Evolutionary conservation across 2,329 filamentous ascomycete species (phyloP).

Genomic region (Phyllosticta citrichinensis): DNA sequence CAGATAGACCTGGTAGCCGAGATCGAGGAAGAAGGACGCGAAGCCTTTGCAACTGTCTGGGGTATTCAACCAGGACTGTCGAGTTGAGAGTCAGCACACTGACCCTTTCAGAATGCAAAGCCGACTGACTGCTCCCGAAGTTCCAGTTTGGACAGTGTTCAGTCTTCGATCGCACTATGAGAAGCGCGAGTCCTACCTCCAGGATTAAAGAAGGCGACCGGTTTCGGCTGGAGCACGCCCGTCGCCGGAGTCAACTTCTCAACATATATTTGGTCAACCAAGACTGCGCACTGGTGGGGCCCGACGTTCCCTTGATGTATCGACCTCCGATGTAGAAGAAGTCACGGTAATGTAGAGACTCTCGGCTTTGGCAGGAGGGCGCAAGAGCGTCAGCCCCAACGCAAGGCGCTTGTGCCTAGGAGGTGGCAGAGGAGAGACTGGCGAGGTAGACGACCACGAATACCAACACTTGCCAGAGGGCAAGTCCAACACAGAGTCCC

Average conservation of each 20-base stretch:
- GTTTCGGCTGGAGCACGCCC: slow-evolving; percentile 15
- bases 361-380: background rate
- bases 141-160: background rate
- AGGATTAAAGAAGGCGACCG: slow-evolving; percentile 17
- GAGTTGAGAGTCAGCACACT: background rate
- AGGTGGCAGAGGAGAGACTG: background rate
- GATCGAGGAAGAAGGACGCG: slow-evolving; percentile 36
- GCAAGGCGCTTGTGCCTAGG: background rate
- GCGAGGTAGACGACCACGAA: background rate
- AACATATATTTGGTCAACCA: slow-evolving; percentile 42
- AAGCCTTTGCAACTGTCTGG: slow-evolving; percentile 39
- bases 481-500: background rate
- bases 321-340: background rate
- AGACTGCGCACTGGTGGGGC: background rate
- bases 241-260: slow-evolving; percentile 35
- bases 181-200: slow-evolving; percentile 11
- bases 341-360: background rate
- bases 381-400: background rate
- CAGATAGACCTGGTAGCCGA: slow-evolving; percentile 39
- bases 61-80: slow-evolving; percentile 38
- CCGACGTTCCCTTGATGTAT: background rate
- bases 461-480: background rate
- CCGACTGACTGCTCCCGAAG: background rate
- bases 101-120: background rate
- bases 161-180: background rate